Base-by-base conservation (phyloP, 176 grass and related monocot genomes). In the Oryza officinalis region DNA sequence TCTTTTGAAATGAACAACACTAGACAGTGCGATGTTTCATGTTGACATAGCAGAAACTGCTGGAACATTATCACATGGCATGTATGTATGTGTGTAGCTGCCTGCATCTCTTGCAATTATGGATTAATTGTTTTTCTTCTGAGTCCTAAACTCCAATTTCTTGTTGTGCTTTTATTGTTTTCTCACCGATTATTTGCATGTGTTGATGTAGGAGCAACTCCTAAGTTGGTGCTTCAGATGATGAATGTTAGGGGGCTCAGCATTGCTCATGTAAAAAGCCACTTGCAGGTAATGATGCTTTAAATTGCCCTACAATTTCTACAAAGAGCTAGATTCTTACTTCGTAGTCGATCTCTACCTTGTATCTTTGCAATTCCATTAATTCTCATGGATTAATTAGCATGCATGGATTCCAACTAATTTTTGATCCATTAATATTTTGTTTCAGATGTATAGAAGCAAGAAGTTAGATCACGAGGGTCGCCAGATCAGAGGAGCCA, bases 181-280 rank as follows among this genome's bases (percentile, higher is more conserved):
- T 67, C 1, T 14, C 14, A 65, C 28, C 60, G 54, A 31, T 28
- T 26, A 66, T 67, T 67, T 49, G 37, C 12, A 64, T 82, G 15
- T 41, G 26, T 25, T 76, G 14, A 12, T 71, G 78, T 72, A 98
- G 95, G 95, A 77, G 95, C 95, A 28, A 98, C 95, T 17, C 95
- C 95, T 88, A 98, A 98, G 79, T 67, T 98, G 44, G 92, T 98
- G 69, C 95, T 95, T 91, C 92, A 98, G 91, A 95, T 98, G 92
- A 98, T 98, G 95, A 98, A 98, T 80, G 95, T 95, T 75, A 91
- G 92, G 80, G 95, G 95, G 12, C 89, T 98, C 54, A 98, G 87
- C 76, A 98, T 98, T 84, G 95, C 92, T 83, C 95, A 98, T 95
- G 95, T 98, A 25, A 98, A 98, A 90, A 98, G 95, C 80, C 95